phyloP scores from a whole-genome alignment of 192 early-diverging fungal species.

The Coemansia sp. region DNA sequence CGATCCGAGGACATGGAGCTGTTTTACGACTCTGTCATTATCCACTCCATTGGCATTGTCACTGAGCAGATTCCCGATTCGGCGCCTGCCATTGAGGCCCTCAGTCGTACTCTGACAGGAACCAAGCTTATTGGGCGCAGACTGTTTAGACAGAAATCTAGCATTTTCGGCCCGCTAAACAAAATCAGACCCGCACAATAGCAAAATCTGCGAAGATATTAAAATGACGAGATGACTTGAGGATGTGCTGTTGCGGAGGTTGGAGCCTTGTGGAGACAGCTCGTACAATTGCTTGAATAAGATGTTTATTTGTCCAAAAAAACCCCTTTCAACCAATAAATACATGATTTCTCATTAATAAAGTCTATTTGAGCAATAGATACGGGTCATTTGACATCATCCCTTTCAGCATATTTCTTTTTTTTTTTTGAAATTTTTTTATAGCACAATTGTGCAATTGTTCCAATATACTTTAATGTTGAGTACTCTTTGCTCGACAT shows the following conservation, averaged over 20 bases:
- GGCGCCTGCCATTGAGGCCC: constrained; percentile 15
- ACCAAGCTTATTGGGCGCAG: constrained; percentile 26
- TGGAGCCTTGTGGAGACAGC: no score
- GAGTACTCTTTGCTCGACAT: neutral
- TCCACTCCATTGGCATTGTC: constrained; percentile 14
- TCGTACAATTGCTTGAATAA: no score
- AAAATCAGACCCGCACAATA: constrained; percentile 20
- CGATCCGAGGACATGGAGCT: constrained; percentile 34
- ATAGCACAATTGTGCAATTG: neutral
- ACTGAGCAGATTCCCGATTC: constrained; percentile 17
- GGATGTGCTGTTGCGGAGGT: no score
- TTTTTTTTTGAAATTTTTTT: no score
- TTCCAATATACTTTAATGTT: no score
- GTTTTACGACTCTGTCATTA: constrained; percentile 22
- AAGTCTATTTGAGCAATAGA: no score
- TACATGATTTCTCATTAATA: no score
- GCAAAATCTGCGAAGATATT: neutral
- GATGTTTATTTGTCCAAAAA: no score
- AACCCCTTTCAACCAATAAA: no score
- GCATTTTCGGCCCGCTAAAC: constrained; percentile 29
- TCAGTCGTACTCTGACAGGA: constrained; percentile 23
- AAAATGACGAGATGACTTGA: no score
- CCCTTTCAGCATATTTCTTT: neutral
- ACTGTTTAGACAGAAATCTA: constrained; percentile 26
- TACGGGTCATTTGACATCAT: neutral